phyloP scores from a whole-genome alignment of 2,329 filamentous ascomycete genomes.

The Seiridium unicorne region DNA sequence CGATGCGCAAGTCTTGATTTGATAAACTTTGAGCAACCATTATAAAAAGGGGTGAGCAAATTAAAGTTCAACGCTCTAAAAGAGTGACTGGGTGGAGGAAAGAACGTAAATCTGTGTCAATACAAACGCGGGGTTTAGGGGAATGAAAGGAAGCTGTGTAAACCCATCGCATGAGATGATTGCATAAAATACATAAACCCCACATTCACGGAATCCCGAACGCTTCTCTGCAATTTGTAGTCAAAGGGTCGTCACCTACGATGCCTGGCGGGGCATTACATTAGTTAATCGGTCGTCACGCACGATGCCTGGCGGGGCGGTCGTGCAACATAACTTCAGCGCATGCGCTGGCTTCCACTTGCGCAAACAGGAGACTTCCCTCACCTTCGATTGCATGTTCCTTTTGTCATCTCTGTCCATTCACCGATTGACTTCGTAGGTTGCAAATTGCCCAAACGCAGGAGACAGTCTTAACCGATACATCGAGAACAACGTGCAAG shows the following conservation, averaged over 20 bases:
- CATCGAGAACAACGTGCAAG: no score
- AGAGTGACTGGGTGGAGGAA: no score
- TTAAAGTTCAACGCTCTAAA: background rate
- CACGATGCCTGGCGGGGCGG: background rate
- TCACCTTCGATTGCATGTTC: no score
- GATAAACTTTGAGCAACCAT: background rate
- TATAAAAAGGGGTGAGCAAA: background rate
- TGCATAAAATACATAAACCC: background rate
- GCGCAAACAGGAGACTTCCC: no score
- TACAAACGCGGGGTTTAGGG: background rate
- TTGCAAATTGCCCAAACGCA: no score
- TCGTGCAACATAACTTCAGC: no score
- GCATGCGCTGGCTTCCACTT: no score
- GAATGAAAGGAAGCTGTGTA: background rate
- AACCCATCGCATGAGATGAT: no score
- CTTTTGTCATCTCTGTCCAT: no score
- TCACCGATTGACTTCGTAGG: no score
- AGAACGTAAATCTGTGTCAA: no score
- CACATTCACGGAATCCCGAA: background rate
- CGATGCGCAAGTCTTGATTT: conserved; percentile 16
- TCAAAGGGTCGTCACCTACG: conserved; percentile 1
- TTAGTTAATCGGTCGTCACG: background rate
- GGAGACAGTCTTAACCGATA: no score
- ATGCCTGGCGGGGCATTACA: conserved; percentile 2
- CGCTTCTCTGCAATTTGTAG: background rate